Percentiles rank a stretch among this genome's conserved stretches.
Conservation (phyloP, 805 yeast species). For the Kazachstania africana region DNA sequence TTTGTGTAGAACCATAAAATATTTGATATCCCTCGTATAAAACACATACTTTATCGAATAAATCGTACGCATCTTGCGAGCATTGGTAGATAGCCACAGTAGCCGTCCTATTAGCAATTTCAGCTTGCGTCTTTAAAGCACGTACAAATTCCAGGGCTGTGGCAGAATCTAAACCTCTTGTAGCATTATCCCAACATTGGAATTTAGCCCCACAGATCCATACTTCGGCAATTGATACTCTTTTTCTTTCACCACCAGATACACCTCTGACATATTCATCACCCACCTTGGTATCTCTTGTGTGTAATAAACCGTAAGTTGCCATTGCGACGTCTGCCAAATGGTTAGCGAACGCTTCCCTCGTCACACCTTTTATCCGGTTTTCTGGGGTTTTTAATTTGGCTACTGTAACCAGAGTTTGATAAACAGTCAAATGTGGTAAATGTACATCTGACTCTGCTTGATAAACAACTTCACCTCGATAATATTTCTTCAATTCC, state of each 20-base stretch:
- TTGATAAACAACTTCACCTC: conserved; percentile 62
- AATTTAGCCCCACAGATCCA: conserved; percentile 51
- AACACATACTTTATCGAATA: conserved; percentile 52
- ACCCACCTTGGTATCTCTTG: conserved; percentile 52
- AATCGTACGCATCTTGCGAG: conserved; percentile 50
- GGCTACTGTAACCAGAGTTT: conserved; percentile 56
- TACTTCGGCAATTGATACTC: conserved; percentile 76
- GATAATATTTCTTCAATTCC: conserved; percentile 39
- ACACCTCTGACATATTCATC: conserved; percentile 57
- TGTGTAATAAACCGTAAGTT: conserved; percentile 49
- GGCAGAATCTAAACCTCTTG: conserved; percentile 77
- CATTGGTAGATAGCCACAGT: conserved; percentile 64
- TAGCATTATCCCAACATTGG: conserved; percentile 71
- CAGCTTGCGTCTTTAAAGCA: conserved; percentile 53
- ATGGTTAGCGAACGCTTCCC: conserved; percentile 43
- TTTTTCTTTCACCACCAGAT: conserved; percentile 78
- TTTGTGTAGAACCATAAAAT: conserved; percentile 46
- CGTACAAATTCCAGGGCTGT: conserved; percentile 68
- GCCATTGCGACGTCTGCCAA: conserved; percentile 43
- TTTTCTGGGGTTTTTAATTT: conserved; percentile 48
- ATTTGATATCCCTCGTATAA: conserved; percentile 52
- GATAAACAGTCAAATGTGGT: conserved; percentile 56
- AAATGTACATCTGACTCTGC: conserved; percentile 64
- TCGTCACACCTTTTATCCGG: conserved; percentile 44
- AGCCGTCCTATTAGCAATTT: conserved; percentile 40